A percentile compares a stretch with the other conserved stretches of the same genome.
Evolutionary conservation across 176 grass and related monocot species (phyloP).

Genomic region (Calamus simplicifolius): DNA sequence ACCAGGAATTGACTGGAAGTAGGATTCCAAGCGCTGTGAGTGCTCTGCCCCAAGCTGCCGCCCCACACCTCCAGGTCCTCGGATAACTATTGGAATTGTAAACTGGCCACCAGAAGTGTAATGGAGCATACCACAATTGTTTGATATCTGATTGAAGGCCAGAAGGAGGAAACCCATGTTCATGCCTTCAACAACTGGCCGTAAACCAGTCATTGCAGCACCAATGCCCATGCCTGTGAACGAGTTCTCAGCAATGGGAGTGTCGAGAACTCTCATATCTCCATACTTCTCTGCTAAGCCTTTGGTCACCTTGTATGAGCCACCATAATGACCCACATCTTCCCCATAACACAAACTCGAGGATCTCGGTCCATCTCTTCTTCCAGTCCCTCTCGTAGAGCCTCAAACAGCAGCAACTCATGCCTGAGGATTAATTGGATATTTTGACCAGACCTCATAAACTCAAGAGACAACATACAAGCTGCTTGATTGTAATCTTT

Average conservation of each 20-base stretch:
- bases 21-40: constrained; percentile 77
- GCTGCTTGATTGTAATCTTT: too few relatives aligned
- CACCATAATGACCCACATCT: constrained; percentile 82
- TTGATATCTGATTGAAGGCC: constrained; percentile 95
- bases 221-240: constrained; percentile 89
- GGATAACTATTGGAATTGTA: constrained; percentile 80
- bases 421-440: constrained; percentile 25
- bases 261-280: constrained; percentile 86
- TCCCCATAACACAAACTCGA: constrained; percentile 71
- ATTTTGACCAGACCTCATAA: too few relatives aligned
- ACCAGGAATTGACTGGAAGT: constrained; percentile 91
- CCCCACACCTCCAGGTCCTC: constrained; percentile 79
- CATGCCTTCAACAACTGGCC: constrained; percentile 82
- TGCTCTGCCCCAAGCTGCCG: constrained; percentile 88
- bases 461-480: too few relatives aligned
- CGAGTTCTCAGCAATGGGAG: constrained; percentile 81
- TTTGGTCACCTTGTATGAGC: constrained; percentile 87
- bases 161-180: constrained; percentile 95
- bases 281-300: constrained; percentile 70
- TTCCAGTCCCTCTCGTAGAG: constrained; percentile 70
- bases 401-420: constrained; percentile 77
- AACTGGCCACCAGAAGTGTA: constrained; percentile 94
- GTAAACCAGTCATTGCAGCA: constrained; percentile 70
- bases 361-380: constrained; percentile 89
- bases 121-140: constrained; percentile 96